phyloP scores from a whole-genome alignment of 2,329 filamentous ascomycete species.

The Tolypocladium tundrense region DNA sequence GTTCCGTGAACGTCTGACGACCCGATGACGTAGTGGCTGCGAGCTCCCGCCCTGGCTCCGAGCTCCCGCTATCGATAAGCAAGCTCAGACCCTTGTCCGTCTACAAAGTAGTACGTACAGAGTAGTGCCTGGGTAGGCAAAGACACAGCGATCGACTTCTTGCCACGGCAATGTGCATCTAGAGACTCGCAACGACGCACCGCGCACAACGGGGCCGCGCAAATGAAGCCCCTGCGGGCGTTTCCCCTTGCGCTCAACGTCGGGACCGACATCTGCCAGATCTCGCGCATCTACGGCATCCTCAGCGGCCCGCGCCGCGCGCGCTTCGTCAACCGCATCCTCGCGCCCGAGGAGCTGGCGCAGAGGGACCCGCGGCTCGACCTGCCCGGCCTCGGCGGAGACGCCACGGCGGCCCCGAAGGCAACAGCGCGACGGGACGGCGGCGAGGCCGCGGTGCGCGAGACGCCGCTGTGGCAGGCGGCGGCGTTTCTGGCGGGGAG shows the following conservation, averaged over 20 bases:
- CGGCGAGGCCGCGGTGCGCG: neutral
- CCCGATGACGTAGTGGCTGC: neutral
- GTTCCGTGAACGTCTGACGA: neutral
- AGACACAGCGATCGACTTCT: neutral
- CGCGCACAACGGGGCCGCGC: neutral
- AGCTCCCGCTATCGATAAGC: neutral
- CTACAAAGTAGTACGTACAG: too few relatives aligned
- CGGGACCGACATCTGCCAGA: constrained; percentile 70
- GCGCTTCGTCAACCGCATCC: constrained; percentile 37
- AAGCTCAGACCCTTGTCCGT: neutral
- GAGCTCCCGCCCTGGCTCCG: neutral
- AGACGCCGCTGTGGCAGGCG: constrained; percentile 21
- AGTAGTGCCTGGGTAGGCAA: too few relatives aligned
- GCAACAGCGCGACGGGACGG: too few relatives aligned
- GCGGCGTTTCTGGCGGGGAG: constrained; percentile 25
- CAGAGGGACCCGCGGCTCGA: constrained; percentile 11
- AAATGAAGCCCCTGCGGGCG: constrained; percentile 22
- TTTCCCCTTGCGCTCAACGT: constrained; percentile 60
- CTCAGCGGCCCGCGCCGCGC: constrained; percentile 32
- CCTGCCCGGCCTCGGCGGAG: neutral
- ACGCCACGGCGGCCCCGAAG: neutral
- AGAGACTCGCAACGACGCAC: neutral
- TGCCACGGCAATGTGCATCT: neutral
- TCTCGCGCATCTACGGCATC: constrained; percentile 53
- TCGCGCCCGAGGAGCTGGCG: constrained; percentile 26